Conservation (phyloP, 2,329 filamentous ascomycete species). For the Fusarium subtropicale region DNA sequence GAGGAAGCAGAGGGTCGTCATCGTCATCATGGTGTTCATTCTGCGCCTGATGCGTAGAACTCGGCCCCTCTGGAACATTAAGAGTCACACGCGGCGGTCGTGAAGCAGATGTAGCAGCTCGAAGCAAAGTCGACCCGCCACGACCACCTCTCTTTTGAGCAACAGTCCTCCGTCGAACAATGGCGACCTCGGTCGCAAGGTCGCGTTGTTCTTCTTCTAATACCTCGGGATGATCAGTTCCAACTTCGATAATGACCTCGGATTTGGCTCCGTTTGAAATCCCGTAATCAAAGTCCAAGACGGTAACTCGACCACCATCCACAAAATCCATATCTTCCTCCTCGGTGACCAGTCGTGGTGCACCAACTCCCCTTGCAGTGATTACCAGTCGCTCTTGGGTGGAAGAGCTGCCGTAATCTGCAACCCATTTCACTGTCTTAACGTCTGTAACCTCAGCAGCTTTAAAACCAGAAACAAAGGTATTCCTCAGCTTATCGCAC, state of each 20-base stretch:
- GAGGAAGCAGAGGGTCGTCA: conserved; percentile 66
- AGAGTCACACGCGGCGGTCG: conserved; percentile 45
- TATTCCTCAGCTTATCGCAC: conserved; percentile 76
- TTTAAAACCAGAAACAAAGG: conserved; percentile 74
- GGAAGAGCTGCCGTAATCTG: conserved; percentile 61
- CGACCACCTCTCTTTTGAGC: conserved; percentile 68
- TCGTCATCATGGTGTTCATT: conserved; percentile 51
- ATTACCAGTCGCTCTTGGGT: conserved; percentile 72
- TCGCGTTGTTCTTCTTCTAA: conserved; percentile 80
- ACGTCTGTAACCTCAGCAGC: conserved; percentile 74
- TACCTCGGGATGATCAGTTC: conserved; percentile 74
- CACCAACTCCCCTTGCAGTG: conserved; percentile 76
- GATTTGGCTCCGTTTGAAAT: conserved; percentile 64
- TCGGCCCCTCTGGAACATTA: conserved; percentile 50
- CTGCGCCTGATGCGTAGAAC: conserved; percentile 43
- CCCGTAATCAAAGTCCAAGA: conserved; percentile 80
- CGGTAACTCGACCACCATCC: conserved; percentile 79
- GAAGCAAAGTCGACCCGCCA: conserved; percentile 57
- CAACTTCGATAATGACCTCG: conserved; percentile 78
- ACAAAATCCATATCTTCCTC: conserved; percentile 80
- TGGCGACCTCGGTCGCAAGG: conserved; percentile 81
- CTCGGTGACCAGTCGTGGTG: conserved; percentile 68
- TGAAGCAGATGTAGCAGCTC: conserved; percentile 60
- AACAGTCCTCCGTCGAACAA: conserved; percentile 79
- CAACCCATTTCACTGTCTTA: conserved; percentile 78